phyloP scores from a whole-genome alignment of 352 stramenopile genomes.

The Pythium oligandrum region DNA sequence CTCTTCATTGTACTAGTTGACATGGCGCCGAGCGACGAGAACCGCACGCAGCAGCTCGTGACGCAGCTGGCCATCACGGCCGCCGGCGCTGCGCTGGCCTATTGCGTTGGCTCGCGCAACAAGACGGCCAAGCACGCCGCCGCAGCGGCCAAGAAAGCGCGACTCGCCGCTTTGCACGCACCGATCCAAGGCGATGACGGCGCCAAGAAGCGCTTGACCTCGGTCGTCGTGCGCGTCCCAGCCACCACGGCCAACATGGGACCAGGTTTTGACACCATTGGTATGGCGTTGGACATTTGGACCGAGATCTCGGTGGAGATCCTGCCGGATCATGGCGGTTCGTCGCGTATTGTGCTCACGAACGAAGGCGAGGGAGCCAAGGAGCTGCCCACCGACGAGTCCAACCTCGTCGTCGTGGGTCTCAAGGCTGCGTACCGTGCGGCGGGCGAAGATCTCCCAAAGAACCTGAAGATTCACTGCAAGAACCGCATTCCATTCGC shows the following conservation, averaged over 20 bases:
- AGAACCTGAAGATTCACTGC: constrained; percentile 94
- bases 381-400: constrained; percentile 88
- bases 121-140: constrained; percentile 17
- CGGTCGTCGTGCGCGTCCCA: constrained; percentile 97
- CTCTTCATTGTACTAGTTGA: too few species aligned
- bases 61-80: constrained; percentile 56
- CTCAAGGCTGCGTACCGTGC: constrained; percentile 95
- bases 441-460: constrained; percentile 92
- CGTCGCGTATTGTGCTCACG: constrained; percentile 91
- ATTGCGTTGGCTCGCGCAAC: constrained; percentile 54
- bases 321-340: constrained; percentile 20
- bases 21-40: constrained; percentile 1
- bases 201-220: constrained; percentile 54
- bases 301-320: constrained; percentile 96
- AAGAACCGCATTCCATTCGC: constrained; percentile 98
- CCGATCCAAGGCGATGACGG: constrained; percentile 11
- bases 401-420: constrained; percentile 92
- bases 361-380: constrained; percentile 95
- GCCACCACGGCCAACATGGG: constrained; percentile 98
- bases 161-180: not conserved
- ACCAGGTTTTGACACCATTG: constrained; percentile 97
- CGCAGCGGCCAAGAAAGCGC: too few species aligned
- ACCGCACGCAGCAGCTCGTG: constrained; percentile 23
- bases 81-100: constrained; percentile 48
- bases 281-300: constrained; percentile 99